Evolutionary conservation across 345 rosid species (phyloP).

Genomic region (Sapria himalayana): DNA sequence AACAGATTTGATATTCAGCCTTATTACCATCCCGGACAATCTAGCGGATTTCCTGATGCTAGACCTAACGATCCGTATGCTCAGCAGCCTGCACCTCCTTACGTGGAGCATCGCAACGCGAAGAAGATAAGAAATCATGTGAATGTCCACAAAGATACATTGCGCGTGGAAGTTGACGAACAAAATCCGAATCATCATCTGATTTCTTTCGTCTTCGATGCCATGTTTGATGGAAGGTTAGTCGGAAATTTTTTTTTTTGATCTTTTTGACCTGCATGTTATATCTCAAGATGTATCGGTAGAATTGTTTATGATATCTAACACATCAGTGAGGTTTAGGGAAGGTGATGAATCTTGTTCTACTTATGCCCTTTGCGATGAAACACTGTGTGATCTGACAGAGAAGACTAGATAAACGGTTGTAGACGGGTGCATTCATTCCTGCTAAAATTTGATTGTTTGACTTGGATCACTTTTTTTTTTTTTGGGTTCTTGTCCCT

Average conservation of each 20-base stretch:
- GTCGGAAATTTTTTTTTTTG: background rate
- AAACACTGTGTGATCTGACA: too few relatives aligned
- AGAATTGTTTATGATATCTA: too few relatives aligned
- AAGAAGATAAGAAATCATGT: conserved; percentile 86
- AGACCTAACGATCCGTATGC: conserved; percentile 19
- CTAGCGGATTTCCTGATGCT: conserved; percentile 24
- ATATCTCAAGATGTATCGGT: too few relatives aligned
- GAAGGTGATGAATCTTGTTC: background rate
- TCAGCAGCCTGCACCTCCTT: conserved; percentile 27
- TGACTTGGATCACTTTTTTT: too few relatives aligned
- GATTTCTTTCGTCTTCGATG: conserved; percentile 81
- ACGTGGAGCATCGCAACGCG: conserved; percentile 62
- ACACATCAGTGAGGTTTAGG: too few relatives aligned
- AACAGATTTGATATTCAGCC: conserved; percentile 34
- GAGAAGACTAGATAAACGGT: too few relatives aligned
- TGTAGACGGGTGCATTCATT: too few relatives aligned
- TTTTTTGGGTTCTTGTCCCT: too few relatives aligned
- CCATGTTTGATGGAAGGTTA: conserved; percentile 73
- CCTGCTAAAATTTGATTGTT: too few relatives aligned
- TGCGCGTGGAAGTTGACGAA: conserved; percentile 43
- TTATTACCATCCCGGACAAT: conserved; percentile 23
- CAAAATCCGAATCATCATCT: conserved; percentile 43
- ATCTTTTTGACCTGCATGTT: background rate
- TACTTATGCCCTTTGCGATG: background rate
- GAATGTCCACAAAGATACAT: conserved; percentile 69